Conservation (phyloP, 441 rosid species). For the Pelargonium fulgidum region DNA sequence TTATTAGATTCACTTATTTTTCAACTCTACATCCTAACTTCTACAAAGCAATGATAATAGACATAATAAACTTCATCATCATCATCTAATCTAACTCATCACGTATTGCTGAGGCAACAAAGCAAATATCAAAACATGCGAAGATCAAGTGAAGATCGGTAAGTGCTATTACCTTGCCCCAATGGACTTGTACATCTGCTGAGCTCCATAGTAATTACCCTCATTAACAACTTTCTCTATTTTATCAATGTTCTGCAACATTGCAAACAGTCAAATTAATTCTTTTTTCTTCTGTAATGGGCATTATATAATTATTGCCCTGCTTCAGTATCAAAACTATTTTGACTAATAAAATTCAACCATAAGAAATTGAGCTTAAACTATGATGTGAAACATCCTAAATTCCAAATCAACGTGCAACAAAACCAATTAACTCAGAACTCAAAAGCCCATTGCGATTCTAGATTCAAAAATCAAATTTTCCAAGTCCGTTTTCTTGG, state of each 20-base stretch:
- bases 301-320: conserved; percentile 8
- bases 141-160: not conserved
- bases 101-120: too few relatives aligned
- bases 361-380: not conserved
- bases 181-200: conserved; percentile 88
- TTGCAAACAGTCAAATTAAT: not conserved
- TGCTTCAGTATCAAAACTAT: not conserved
- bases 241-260: conserved; percentile 65
- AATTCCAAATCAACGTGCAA: too few relatives aligned
- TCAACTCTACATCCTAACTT: too few relatives aligned
- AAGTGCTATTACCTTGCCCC: conserved; percentile 51
- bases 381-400: too few relatives aligned
- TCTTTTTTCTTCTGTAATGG: not conserved
- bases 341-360: not conserved
- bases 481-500: conserved; percentile 9
- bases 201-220: conserved; percentile 88
- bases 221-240: conserved; percentile 61
- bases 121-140: not conserved
- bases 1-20: too few relatives aligned
- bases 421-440: not conserved
- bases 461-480: not conserved
- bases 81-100: too few relatives aligned
- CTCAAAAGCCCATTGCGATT: not conserved
- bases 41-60: too few relatives aligned
- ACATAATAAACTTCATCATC: too few relatives aligned